Evolutionary conservation across 768 basidiomycete species (phyloP), one percentile per base, ranked within the genome.

Genomic region (Galerina marginata): DNA sequence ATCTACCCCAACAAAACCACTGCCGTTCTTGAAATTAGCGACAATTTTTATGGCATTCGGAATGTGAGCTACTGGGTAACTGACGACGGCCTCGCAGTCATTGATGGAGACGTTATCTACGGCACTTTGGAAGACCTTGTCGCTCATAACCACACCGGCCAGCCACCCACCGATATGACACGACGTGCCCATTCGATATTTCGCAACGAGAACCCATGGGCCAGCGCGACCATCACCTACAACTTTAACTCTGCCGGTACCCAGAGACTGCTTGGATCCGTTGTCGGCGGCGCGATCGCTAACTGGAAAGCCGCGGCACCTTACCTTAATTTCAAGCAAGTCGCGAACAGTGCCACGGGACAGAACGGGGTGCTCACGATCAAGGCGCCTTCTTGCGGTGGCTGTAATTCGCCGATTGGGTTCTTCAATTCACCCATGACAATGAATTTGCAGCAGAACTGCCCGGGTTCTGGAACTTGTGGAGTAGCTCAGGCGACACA

Each of bases 91-190:
- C 33, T 47, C 3, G 55, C 55, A 12, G 38, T 56, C 9, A 48
- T 48, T 6, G 55, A 56, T 45, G 55, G 55, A 14, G 55, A 56
- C 26, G 46, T 56, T 25, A 46, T 56, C 14, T 56, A 56, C 44
- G 55, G 55, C 4, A 15, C 26, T 9, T 4, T 48, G 9, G 36
- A 56, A 7, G 29, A 7, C 14, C 55, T 56, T 7, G 9, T 56
- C 10, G 45, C 46, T 4, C 44, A 56, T 26, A 39, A 16, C 9
- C 15, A 47, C 14, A 25, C 29, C 1, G 55, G 55, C 2, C 12
- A 16, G 4, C n/a, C 10, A 33, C 29, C 7, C 29, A 33, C 29
- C 29, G 2, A 33, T 20, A 2, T 56, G 6, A 40, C 45, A 1
- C 12, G 15, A 16, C 15, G 55, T 23, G 55, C 55, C 14, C 46